phyloP scores from a whole-genome alignment of 2,329 filamentous ascomycete species.

The Penicillium expansum region DNA sequence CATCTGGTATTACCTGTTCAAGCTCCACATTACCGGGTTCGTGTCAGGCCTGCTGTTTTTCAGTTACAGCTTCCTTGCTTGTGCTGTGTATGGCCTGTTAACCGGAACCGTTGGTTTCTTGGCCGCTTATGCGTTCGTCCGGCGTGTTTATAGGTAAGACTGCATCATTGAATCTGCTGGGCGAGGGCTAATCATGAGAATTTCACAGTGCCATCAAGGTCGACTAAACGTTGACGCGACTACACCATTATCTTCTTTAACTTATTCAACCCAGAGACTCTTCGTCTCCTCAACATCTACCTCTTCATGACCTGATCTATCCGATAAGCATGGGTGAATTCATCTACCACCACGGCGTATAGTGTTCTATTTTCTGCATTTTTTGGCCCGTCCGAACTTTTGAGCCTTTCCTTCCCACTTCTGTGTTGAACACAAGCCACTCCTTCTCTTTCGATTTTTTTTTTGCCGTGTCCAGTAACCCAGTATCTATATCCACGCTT shows the following conservation, averaged over 20 bases:
- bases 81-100: conserved; percentile 74
- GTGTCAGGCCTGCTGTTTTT: conserved; percentile 81
- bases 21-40: conserved; percentile 77
- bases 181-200: conserved; percentile 4
- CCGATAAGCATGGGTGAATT: conserved; percentile 22
- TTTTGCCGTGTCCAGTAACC: neutral
- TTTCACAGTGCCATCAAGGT: conserved; percentile 35
- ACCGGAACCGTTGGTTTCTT: conserved; percentile 83
- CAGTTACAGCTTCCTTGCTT: conserved; percentile 77
- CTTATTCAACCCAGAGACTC: neutral
- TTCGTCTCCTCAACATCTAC: neutral
- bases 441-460: neutral
- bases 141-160: conserved; percentile 74
- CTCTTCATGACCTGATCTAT: conserved; percentile 15
- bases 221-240: conserved; percentile 21
- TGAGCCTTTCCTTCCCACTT: neutral
- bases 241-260: neutral
- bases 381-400: neutral
- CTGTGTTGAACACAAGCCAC: neutral
- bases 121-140: conserved; percentile 78
- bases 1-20: conserved; percentile 77
- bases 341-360: conserved; percentile 21
- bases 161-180: neutral
- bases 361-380: conserved; percentile 15
- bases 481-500: neutral